Evolutionary conservation across 352 stramenopile genomes (phyloP).

Genomic region (Pythium monospermum): DNA sequence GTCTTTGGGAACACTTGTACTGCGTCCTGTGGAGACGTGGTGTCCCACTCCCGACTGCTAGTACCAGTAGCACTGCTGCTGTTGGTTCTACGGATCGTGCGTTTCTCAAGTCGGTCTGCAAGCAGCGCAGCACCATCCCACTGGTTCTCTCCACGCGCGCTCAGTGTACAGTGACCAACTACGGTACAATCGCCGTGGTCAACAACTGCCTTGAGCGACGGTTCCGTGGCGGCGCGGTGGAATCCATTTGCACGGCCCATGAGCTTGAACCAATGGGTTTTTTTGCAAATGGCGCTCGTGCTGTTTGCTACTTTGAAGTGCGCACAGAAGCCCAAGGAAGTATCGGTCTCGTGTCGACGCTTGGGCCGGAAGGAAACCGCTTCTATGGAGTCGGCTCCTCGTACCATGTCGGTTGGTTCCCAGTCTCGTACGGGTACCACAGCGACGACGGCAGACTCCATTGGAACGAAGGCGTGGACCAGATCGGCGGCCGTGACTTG

Average conservation of each 20-base stretch:
- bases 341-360: constrained; percentile 23
- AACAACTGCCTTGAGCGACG: constrained; percentile 27
- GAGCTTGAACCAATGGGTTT: constrained; percentile 15
- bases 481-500: constrained; percentile 8
- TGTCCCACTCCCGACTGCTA: background rate
- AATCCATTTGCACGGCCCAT: constrained; percentile 26
- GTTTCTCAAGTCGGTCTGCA: constrained; percentile 21
- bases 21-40: constrained; percentile 13
- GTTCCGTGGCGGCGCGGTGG: constrained; percentile 21
- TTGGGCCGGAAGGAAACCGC: background rate
- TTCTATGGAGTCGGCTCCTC: constrained; percentile 31
- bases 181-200: constrained; percentile 25
- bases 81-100: no score
- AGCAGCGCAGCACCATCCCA: constrained; percentile 7
- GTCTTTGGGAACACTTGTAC: constrained; percentile 27
- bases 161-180: constrained; percentile 17
- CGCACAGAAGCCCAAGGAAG: constrained; percentile 23
- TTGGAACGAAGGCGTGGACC: constrained; percentile 21
- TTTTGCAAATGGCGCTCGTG: no score
- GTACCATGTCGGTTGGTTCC: constrained; percentile 32
- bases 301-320: constrained; percentile 40
- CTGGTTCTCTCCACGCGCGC: constrained; percentile 28
- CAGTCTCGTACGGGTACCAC: constrained; percentile 37
- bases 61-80: no score
- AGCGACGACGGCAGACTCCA: constrained; percentile 29